Evolutionary conservation across 345 rosid genomes (phyloP), one percentile per base, ranked within the genome.

Genomic region (Syzygium aqueum): DNA sequence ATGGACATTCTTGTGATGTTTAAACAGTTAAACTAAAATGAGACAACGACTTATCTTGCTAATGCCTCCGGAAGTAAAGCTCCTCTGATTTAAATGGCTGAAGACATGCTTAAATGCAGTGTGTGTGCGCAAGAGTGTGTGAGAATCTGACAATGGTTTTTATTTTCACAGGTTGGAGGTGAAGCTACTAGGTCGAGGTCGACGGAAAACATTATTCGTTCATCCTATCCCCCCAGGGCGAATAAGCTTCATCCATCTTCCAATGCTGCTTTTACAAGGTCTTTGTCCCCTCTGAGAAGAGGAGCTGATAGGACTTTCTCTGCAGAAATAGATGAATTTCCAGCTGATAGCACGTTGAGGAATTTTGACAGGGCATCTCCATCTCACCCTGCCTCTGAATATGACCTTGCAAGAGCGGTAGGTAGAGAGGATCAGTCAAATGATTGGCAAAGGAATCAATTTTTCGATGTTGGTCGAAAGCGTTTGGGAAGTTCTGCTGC

Each of bases 311-410:
- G 88, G 90, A 89, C 91, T 86, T 85, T 89, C 51, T 85, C 89
- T 86, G 84, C 93, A 59, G 94, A 90, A 78, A 86, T 86, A 88
- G 93, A 93, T 90, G 96, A 92, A 78, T 92, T 90, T 86, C 85
- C 89, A 77, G 63, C 89, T 84, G 96, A 92, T 54, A 92, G 89
- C 88, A 92, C 96, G 88, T 93, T 95, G 61, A 94, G 89, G 93
- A 94, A 94, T 90, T 90, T 94, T 85, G 96, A 95, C 86, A 94
- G 92, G 87, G 87, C 90, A 86, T 93, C 95, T 87, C 93, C 97
- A 90, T 91, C 97, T 88, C 92, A 89, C 90, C 87, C 93, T 78
- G 91, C 87, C 53, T 89, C 89, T 87, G 96, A 94, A 86, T 91
- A 91, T 93, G 95, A 93, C 91, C 88, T 87, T 83, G 91, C 93